Base-by-base conservation (phyloP, 108 stramenopile species). In the Pseudonitzschia delicatissima region DNA sequence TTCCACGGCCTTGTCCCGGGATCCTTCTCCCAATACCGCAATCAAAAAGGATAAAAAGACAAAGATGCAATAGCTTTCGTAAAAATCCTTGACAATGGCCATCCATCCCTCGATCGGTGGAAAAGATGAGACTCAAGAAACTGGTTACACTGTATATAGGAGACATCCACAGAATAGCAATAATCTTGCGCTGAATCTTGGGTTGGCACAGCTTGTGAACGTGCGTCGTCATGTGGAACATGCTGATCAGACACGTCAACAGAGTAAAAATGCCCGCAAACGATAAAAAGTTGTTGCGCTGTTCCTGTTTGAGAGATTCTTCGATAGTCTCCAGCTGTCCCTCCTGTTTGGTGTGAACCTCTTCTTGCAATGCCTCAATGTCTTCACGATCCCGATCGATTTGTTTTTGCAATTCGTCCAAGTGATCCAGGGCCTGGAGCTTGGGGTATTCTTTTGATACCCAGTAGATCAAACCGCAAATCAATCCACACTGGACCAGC, bases 81-180 rank as follows among this genome's bases (percentile, higher is more conserved):
- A 91, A 66, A 89, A 87, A 40, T 95, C 94, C 57, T 83, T 77
- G 61, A 93, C 68, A 23, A 92, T 78, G 4, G 74, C 73, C 39
- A 96, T 76, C 37, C 82, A 88, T 11, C 75, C 85, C 36, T 86
- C 83, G 8, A 78, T 35, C 11, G 53, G 36, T 5, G 88, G 84
- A n/a, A 57, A 83, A 80, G 6, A 93, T 20, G 4, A 96, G 69
- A 39, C 71, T 80, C 31, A 91, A 50, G 77, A 87, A 91, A 26
- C 81, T 74, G n/a, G 90, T 84, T 0, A 87, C 71, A 28, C 77
- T 59, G 77, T 96, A 96, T 17, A 96, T 87, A 9, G 94, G 94
- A 26, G 79, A 80, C 91, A 96, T 93, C 91, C 91, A 96, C n/a
- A 96, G 40, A 53, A 96, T 86, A 11, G 92, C 85, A 61, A 91